Evolutionary conservation across 1,139 yeast species (phyloP), one percentile per base, ranked within the genome.

Genomic region (Geotrichum citri-aurantii): DNA sequence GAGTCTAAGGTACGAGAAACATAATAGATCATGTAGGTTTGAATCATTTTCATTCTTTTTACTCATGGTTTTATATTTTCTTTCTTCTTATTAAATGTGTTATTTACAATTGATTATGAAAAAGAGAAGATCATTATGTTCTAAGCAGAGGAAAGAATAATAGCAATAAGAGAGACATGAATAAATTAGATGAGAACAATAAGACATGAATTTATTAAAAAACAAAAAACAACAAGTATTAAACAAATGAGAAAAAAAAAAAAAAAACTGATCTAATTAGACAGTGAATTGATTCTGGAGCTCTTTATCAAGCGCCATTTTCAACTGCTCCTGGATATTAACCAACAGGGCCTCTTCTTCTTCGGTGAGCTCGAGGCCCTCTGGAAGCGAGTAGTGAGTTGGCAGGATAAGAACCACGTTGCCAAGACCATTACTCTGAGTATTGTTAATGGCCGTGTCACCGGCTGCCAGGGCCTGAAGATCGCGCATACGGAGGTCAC

Each of bases 341-440:
- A 57, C 62, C 19, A 60, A 46, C 55, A 60, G 33, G 6, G 59
- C 58, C 27, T 60, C 60, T 44, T 60, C 62, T 37, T 60, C 62
- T 33, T 56, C 61, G 6, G 61, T 58, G 17, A 60, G 47, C 23
- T 56, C 61, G 40, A 60, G 48, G 12, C 59, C 61, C 24, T 53
- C 26, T 6, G 62, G 61, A 21, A 58, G 44, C 11, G 58, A 27
- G 40, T 50, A 60, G 44, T 60, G 61, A 19, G 59, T 48, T 12
- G 62, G 57, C 26, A 60, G 55, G 23, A 60, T 58, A n/a, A 60
- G 37, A 4, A 60, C 62, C 33, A 51, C 14, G 52, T 54, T 52
- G 40, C 42, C 44, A 19, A 29, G 42, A 26, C 21, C 27, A 3
- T 49, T 49, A 23, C 26, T 24, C 21, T 27, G n/a, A 19, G 14